These are phyloP conservation scores for Botryotinia globosa DNA, from an alignment of 2,329 filamentous ascomycete genomes.

Conservation along the genomic window DNA sequence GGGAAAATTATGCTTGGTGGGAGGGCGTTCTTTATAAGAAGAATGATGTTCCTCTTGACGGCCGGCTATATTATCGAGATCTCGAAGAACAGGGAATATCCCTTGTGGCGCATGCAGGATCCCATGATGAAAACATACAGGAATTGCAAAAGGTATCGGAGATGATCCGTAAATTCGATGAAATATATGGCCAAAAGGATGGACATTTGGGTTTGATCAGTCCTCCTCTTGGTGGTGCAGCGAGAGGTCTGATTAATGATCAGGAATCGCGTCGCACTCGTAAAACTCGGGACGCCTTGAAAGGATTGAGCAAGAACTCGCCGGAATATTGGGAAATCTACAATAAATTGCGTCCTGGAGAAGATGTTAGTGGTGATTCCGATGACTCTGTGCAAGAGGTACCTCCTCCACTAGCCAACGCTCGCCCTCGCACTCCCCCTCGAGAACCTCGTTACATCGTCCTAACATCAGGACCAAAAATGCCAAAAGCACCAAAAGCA, in stretches of 20 bases:
- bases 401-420: background rate
- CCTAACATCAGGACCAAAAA: too few relatives aligned
- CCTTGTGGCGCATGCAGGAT: too few relatives aligned
- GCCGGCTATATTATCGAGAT: too few relatives aligned
- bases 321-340: too few relatives aligned
- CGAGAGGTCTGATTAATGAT: background rate
- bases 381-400: background rate
- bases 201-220: background rate
- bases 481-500: too few relatives aligned
- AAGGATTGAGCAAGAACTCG: fast-evolving
- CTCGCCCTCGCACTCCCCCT: background rate
- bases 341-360: too few relatives aligned
- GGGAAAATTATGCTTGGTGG: too few relatives aligned
- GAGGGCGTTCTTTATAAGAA: too few relatives aligned
- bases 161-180: background rate
- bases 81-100: too few relatives aligned
- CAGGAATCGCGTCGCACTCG: background rate
- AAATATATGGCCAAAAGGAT: too few relatives aligned
- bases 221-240: background rate
- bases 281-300: background rate
- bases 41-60: too few relatives aligned
- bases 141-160: background rate
- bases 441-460: background rate
- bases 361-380: fast-evolving
- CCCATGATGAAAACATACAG: too few relatives aligned